Evolutionary conservation across 495 filamentous ascomycete genomes (phyloP), one percentile per base, ranked within the genome.

Genomic region (Entonaema liquescens): DNA sequence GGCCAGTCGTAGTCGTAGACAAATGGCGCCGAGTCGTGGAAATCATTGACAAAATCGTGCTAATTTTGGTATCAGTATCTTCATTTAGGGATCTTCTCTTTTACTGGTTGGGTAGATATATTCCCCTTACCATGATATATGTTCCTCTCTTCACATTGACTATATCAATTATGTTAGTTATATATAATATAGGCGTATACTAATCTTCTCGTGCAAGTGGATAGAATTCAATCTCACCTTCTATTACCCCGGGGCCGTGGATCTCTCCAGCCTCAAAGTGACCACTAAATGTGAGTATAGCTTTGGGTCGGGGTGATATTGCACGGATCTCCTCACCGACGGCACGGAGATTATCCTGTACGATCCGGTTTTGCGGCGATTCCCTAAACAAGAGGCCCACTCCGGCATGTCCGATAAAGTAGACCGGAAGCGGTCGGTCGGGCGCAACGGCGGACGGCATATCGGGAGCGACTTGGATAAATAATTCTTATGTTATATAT

Each of bases 1-100:
- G 68, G 62, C 68, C 68, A 71, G 19, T 71, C 62, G 17, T 71
- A 71, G 11, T 71, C 68, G 40, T 71, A 71, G 29, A 71, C 68
- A 29, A 66, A 71, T 1, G 68, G 68, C 13, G 58, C 55, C 5
- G 68, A 71, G 42, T 71, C 68, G 50, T 71, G 68, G 57, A 71
- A 71, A 40, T 71, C 68, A 57, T 65, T 71, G 49, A 71, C 68
- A 13, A 71, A 71, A 17, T 71, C 68, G 19, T 71, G 57, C 68
- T 71, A 50, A 42, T 5, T 21, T 29, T 6, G 9, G 1, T 2
- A 11, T 59, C 25, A 19, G 54, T 11, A 35, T 36, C n/a, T 36
- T 19, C 8, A 31, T 31, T n/a, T n/a, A n/a, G n/a, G n/a, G 29
- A 7, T 42, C 13, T 0, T 42, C 13, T 19, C 38, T n/a, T 42